Evolutionary conservation across 2,329 filamentous ascomycete species (phyloP).

Genomic region (Nemania serpens): DNA sequence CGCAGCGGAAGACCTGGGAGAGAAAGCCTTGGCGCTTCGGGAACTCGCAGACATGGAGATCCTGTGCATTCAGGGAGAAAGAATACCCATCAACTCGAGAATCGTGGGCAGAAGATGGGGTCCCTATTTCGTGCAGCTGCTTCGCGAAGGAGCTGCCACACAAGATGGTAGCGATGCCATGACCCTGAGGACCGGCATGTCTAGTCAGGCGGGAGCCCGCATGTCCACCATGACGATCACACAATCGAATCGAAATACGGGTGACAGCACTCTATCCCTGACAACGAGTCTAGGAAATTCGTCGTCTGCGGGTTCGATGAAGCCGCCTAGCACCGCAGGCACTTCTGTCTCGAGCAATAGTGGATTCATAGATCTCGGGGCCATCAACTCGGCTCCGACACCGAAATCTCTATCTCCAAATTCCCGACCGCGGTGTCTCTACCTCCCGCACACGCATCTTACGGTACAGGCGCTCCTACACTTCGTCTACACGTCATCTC

Average conservation of each 20-base stretch:
- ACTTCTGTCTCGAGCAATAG: constrained; percentile 50
- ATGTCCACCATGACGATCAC: constrained; percentile 89
- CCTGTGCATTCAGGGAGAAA: constrained; percentile 85
- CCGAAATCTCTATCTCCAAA: constrained; percentile 61
- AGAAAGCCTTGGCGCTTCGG: constrained; percentile 75
- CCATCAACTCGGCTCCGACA: constrained; percentile 61
- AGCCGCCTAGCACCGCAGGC: constrained; percentile 50
- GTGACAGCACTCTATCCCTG: constrained; percentile 54
- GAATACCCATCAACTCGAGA: constrained; percentile 91
- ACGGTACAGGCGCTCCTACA: constrained; percentile 90
- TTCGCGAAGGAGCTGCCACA: constrained; percentile 77
- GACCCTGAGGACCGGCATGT: constrained; percentile 70
- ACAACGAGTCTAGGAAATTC: constrained; percentile 46
- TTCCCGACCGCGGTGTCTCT: constrained; percentile 81
- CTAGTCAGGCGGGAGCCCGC: constrained; percentile 63
- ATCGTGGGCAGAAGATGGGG: constrained; percentile 90
- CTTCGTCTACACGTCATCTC: constrained; percentile 89
- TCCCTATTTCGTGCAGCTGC: constrained; percentile 89
- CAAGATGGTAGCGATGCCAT: constrained; percentile 75
- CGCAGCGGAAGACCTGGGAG: constrained; percentile 84
- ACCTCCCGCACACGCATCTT: constrained; percentile 88
- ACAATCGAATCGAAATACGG: constrained; percentile 60
- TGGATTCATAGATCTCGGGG: constrained; percentile 48
- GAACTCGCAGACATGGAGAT: constrained; percentile 98
- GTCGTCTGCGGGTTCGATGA: constrained; percentile 46